These are phyloP conservation scores for Nannochloropsis gaditana DNA, from an alignment of 108 stramenopile genomes.

Conservation along the genomic window DNA sequence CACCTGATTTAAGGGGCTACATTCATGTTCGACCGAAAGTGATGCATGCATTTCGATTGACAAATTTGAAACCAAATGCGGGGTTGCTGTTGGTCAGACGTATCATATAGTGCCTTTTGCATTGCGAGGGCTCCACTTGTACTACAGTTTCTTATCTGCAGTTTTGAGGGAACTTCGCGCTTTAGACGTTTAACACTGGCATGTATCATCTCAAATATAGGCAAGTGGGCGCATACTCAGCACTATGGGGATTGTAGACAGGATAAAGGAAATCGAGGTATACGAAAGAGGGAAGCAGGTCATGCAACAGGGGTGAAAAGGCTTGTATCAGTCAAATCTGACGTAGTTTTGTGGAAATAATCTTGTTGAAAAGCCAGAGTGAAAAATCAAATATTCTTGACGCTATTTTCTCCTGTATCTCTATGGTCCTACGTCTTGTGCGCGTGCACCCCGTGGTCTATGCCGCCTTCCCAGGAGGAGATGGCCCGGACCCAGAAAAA, in stretches of 20 bases:
- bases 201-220: too few species aligned
- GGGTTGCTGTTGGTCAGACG: too few species aligned
- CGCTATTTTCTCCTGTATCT: neutral
- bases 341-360: neutral
- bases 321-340: neutral
- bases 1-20: too few species aligned
- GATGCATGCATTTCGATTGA: too few species aligned
- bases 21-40: too few species aligned
- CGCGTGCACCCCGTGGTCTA: neutral
- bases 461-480: slow-evolving; percentile 63
- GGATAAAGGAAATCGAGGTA: slow-evolving; percentile 73
- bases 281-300: neutral
- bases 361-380: neutral
- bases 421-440: neutral
- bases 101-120: too few species aligned
- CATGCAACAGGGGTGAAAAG: neutral
- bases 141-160: too few species aligned
- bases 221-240: neutral
- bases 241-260: slow-evolving; percentile 69
- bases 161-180: too few species aligned
- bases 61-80: too few species aligned
- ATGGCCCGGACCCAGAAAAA: slow-evolving; percentile 81
- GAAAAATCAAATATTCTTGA: neutral
- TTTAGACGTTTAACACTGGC: too few species aligned
- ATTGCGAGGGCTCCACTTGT: too few species aligned